Conservation (phyloP, 768 basidiomycete species). For the Coprinopsis sp. region DNA sequence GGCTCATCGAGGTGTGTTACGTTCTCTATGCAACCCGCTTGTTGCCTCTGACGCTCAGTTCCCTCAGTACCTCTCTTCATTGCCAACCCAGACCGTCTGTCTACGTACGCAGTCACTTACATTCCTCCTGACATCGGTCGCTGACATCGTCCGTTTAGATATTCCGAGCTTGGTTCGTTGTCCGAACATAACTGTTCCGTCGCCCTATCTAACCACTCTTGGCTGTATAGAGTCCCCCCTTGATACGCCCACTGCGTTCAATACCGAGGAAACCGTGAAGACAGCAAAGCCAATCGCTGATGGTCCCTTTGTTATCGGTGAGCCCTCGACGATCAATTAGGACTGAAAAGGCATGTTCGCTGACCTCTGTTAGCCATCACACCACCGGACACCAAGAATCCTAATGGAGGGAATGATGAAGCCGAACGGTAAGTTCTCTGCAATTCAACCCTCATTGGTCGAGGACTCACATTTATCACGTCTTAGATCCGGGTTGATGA, state of each 20-base stretch:
- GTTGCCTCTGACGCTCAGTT: neutral
- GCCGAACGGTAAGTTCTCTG: constrained; percentile 3
- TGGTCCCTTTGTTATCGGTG: constrained; percentile 4
- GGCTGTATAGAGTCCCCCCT: constrained; percentile 2
- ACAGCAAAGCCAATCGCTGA: neutral
- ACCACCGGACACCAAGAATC: constrained; percentile 2
- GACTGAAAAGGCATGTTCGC: constrained; percentile 5
- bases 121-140: neutral
- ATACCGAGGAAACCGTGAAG: constrained; percentile 1
- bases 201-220: neutral
- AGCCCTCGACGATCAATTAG: neutral
- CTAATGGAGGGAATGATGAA: neutral
- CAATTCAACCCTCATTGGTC: neutral
- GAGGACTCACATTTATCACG: constrained; percentile 4
- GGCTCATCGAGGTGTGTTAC: constrained; percentile 39
- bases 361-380: constrained; percentile 3
- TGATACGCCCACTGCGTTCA: constrained; percentile 8
- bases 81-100: constrained; percentile 37
- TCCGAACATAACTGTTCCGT: neutral
- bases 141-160: constrained; percentile 6
- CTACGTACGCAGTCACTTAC: constrained; percentile 26
- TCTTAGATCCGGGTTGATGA: constrained; percentile 16
- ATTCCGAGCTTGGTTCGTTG: constrained; percentile 13
- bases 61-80: constrained; percentile 34
- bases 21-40: constrained; percentile 8